phyloP scores from a whole-genome alignment of 1,284 basidiomycete genomes.

The Marasmius fiardii region DNA sequence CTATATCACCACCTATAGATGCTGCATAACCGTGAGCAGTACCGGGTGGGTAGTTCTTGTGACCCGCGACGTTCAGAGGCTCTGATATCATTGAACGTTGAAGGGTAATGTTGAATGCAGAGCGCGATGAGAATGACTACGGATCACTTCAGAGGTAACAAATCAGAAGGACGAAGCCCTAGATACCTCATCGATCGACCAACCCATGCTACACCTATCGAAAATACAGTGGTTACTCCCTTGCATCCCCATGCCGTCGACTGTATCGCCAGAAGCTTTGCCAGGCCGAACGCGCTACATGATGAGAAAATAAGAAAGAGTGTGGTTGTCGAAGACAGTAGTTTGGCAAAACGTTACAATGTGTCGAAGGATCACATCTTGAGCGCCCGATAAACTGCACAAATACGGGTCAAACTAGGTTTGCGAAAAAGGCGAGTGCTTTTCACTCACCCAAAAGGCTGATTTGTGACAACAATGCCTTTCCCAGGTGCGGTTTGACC shows the following conservation, averaged over 20 bases:
- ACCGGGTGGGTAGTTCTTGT: constrained; percentile 9
- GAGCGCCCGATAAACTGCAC: constrained; percentile 3
- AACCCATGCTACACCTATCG: constrained; percentile 6
- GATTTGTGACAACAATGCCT: constrained; percentile 7
- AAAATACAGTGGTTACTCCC: constrained; percentile 7
- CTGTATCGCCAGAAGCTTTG: neutral
- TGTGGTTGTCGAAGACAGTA: neutral
- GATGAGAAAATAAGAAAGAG: neutral
- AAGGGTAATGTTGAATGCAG: constrained; percentile 9
- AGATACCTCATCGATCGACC: constrained; percentile 9
- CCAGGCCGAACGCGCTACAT: constrained; percentile 4
- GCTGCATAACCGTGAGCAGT: constrained; percentile 10
- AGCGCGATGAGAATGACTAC: constrained; percentile 7
- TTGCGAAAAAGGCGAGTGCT: neutral
- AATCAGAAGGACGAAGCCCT: neutral
- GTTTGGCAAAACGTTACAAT: neutral
- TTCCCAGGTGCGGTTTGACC: constrained; percentile 10
- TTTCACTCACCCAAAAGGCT: constrained; percentile 1
- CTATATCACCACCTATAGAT: constrained; percentile 5
- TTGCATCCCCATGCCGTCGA: constrained; percentile 9
- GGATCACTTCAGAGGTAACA: neutral
- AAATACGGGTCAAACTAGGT: too few relatives aligned
- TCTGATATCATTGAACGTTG: constrained; percentile 9
- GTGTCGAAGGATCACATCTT: constrained; percentile 6
- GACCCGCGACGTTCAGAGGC: constrained; percentile 8